Evolutionary conservation across 2,329 filamentous ascomycete species (phyloP), one percentile per base, ranked within the genome.

Genomic region (Mariannaea sp.): DNA sequence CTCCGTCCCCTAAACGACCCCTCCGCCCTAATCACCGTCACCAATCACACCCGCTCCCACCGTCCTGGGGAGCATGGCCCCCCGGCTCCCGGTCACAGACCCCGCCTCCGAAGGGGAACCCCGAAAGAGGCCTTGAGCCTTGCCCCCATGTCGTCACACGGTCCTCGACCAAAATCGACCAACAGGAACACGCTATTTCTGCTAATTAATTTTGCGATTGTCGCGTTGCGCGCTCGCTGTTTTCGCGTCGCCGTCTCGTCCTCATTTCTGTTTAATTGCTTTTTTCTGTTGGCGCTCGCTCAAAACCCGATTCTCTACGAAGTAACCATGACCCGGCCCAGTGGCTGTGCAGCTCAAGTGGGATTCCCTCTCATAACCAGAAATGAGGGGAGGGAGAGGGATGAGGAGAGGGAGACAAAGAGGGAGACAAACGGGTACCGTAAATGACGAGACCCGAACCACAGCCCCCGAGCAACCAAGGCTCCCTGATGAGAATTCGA

Each of bases 1-100:
- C 32, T 26, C 48, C 45, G 45, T 49, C 50, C 43, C 50, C 48
- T 32, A 27, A 46, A 14, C 3, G 32, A 47, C 56, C 46, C 39
- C 30, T 16, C 36, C 20, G 6, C 42, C 24, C 22, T 13, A 39
- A 24, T 3, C 20, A 22, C 20, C 19, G 10, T 39, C 44, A 43
- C 61, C 66, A 68, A 68, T 68, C 58, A 68, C 17, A 36, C 36
- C 51, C 50, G 36, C 55, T 67, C 55, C 65, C 66, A 64, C 44
- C 48, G 39, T 42, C 54, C 52, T 67, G 66, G 65, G 62, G 63
- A 68, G 58, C 62, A 60, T 56, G 60, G 55, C 40, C 53, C 60
- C 61, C 61, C 52, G 44, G 59, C 57, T 60, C 53, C 65, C 63
- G 63, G 65, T 55, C 41, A 55, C 60, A 53, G 56, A 49, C 48